Conservation (phyloP, 495 filamentous ascomycete genomes). For the Penicillium waksmanii region DNA sequence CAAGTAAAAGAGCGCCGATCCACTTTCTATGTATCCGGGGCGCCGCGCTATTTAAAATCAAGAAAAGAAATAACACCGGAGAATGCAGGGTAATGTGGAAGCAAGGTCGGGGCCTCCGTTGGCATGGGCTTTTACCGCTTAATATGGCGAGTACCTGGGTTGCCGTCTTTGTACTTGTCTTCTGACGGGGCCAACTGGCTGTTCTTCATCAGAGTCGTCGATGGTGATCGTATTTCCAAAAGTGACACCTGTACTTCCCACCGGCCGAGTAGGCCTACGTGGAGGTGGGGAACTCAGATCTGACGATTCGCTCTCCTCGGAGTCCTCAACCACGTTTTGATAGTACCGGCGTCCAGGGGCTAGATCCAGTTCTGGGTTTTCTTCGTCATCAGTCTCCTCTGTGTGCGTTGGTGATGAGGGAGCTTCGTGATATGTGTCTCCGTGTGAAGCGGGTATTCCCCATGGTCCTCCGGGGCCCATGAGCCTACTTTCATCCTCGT, state of each 20-base stretch:
- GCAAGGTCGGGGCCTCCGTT: neutral
- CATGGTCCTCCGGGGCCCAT: neutral
- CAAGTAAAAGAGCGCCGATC: neutral
- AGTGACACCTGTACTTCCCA: slow-evolving; percentile 8
- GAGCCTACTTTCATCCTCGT: neutral
- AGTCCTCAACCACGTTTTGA: neutral
- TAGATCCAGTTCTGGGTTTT: neutral
- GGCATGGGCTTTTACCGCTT: neutral
- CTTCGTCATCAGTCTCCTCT: neutral
- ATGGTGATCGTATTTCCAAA: slow-evolving; percentile 26
- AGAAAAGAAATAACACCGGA: slow-evolving; percentile 7
- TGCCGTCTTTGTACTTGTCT: slow-evolving; percentile 24
- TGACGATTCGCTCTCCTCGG: slow-evolving; percentile 14
- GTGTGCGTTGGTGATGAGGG: neutral
- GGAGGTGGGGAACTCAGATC: slow-evolving; percentile 18
- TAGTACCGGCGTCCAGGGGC: neutral
- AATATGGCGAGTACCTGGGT: slow-evolving; percentile 31
- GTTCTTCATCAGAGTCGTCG: slow-evolving; percentile 35
- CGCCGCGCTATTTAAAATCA: slow-evolving; percentile 23
- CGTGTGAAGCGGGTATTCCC: neutral
- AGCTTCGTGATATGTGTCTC: neutral
- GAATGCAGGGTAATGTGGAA: neutral
- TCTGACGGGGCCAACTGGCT: slow-evolving; percentile 31
- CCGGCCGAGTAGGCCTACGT: slow-evolving; percentile 5
- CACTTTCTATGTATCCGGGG: slow-evolving; percentile 21